Conservation (phyloP, 352 stramenopile species). For the Pythium aquatile region DNA sequence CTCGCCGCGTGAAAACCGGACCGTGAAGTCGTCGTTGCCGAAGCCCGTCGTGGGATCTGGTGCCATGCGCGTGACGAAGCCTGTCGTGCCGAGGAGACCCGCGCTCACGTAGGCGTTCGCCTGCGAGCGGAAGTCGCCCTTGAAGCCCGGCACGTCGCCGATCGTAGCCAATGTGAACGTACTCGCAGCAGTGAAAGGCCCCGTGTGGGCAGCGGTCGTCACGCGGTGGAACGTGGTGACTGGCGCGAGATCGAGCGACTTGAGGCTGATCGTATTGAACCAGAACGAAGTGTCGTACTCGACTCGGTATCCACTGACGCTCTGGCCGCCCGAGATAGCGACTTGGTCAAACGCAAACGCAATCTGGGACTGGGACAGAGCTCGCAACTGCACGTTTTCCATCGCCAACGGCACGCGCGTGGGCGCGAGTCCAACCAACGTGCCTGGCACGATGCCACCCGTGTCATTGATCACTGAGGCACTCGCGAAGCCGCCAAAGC, state of each 20-base stretch:
- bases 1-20: conserved; percentile 59
- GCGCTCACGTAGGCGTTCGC: conserved; percentile 49
- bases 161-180: conserved; percentile 69
- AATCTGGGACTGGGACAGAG: conserved; percentile 39
- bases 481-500: conserved; percentile 64
- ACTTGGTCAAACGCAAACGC: conserved; percentile 68
- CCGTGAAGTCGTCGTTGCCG: conserved; percentile 33
- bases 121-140: conserved; percentile 44
- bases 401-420: conserved; percentile 54
- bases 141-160: conserved; percentile 37
- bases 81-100: conserved; percentile 26
- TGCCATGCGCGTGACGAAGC: conserved; percentile 52
- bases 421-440: conserved; percentile 33
- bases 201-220: conserved; percentile 65
- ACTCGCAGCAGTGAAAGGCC: conserved; percentile 54
- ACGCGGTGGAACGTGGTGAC: conserved; percentile 55
- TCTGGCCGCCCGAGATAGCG: conserved; percentile 44
- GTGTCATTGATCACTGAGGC: conserved; percentile 13
- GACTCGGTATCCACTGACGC: conserved; percentile 58
- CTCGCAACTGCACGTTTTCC: conserved; percentile 38
- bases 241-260: conserved; percentile 29
- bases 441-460: conserved; percentile 7
- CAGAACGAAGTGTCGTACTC: conserved; percentile 40
- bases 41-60: conserved; percentile 39
- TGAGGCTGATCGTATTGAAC: conserved; percentile 29